Evolutionary conservation across 2,329 filamentous ascomycete genomes (phyloP).

Genomic region (Diplodia intermedia): DNA sequence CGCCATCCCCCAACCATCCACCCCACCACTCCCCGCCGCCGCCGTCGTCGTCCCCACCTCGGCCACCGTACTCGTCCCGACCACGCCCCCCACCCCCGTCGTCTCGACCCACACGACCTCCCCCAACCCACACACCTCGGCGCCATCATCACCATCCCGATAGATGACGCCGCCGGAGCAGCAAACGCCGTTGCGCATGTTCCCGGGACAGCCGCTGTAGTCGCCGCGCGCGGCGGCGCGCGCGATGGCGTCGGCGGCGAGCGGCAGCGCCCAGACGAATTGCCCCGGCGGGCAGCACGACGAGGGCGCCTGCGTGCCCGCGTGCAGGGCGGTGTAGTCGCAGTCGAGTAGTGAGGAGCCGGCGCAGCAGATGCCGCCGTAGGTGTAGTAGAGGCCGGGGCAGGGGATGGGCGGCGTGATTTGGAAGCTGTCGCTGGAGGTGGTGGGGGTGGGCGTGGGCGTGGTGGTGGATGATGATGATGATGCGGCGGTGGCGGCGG

Average conservation of each 20-base stretch:
- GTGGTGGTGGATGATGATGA: not conserved
- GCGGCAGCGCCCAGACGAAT: constrained; percentile 12
- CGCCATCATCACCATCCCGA: not conserved
- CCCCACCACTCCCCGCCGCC: not conserved
- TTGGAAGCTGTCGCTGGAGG: not conserved
- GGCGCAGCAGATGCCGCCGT: constrained; percentile 17
- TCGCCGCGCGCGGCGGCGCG: not conserved
- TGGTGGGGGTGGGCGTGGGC: not conserved
- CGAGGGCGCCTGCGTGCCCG: not conserved
- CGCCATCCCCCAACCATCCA: not conserved
- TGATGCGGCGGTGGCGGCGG: not conserved
- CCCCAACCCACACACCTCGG: constrained; percentile 7
- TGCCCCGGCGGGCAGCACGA: constrained; percentile 7
- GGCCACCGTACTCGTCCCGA: not conserved
- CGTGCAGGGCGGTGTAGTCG: not conserved
- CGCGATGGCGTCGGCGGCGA: not conserved
- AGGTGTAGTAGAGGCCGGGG: constrained; percentile 20
- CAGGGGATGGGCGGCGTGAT: constrained; percentile 12
- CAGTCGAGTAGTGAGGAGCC: not conserved
- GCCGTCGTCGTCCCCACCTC: not conserved
- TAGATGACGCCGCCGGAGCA: constrained; percentile 5
- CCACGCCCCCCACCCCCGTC: not conserved
- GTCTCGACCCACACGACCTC: not conserved
- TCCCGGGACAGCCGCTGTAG: constrained; percentile 15
- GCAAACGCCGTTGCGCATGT: not conserved